Evolutionary conservation across 225 moss, liverwort and hornwort genomes (phyloP).

Genomic region (Lunularia cruciata): DNA sequence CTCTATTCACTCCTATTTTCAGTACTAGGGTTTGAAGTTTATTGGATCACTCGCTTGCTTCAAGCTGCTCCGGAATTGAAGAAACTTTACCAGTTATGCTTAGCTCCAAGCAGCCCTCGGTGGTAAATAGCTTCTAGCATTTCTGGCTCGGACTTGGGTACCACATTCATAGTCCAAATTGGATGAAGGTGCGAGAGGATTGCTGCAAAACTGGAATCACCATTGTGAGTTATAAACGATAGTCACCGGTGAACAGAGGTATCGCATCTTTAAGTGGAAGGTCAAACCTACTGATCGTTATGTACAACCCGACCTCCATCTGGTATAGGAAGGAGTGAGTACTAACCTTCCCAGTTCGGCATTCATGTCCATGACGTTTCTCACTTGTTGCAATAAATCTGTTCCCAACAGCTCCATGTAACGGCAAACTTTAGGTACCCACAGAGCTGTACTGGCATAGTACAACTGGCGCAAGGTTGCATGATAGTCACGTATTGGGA

Average conservation of each 20-base stretch:
- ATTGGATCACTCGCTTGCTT: too few species aligned
- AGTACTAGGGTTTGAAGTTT: too few species aligned
- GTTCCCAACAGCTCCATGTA: slow-evolving; percentile 25
- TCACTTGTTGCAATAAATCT: slow-evolving; percentile 2
- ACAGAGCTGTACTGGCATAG: slow-evolving; percentile 10
- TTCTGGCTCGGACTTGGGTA: slow-evolving; percentile 47
- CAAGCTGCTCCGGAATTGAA: too few species aligned
- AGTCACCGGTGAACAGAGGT: too few species aligned
- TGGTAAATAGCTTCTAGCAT: slow-evolving; percentile 56
- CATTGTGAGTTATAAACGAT: too few species aligned
- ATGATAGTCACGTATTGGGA: background rate
- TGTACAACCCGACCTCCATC: too few species aligned
- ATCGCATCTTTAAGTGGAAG: too few species aligned
- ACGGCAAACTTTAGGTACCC: slow-evolving; percentile 43
- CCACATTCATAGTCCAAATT: slow-evolving; percentile 79
- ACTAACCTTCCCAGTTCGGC: slow-evolving; percentile 53
- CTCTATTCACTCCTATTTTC: too few species aligned
- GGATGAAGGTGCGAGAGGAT: slow-evolving; percentile 29
- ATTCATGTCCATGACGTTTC: slow-evolving; percentile 79
- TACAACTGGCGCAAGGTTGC: background rate
- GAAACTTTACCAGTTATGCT: slow-evolving; percentile 68
- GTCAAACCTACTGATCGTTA: too few species aligned
- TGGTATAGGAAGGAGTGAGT: too few species aligned
- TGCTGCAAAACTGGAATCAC: slow-evolving; percentile 27
- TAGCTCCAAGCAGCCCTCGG: slow-evolving; percentile 64